A percentile compares a stretch with the other conserved stretches of the same genome.
phyloP scores from a whole-genome alignment of 169 alveolate species.

The Ichthyophthirius multifiliis region DNA sequence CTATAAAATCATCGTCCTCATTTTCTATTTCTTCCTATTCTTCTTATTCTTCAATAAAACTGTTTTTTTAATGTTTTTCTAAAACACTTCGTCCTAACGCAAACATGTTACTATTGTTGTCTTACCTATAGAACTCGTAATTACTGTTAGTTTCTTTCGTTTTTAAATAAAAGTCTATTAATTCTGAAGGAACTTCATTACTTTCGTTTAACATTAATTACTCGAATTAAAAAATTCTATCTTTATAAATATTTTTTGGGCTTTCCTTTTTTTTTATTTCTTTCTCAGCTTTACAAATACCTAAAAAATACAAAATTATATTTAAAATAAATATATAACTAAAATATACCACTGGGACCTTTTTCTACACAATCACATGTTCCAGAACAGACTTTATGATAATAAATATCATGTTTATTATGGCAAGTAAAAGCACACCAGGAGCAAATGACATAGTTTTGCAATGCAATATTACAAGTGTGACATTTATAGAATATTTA shows the following conservation, averaged over 20 bases:
- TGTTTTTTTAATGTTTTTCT: background rate
- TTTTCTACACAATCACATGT: conserved; percentile 7
- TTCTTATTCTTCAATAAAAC: background rate
- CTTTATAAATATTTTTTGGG: too few species aligned
- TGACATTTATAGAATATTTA: background rate
- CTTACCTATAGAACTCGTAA: too few species aligned
- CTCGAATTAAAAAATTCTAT: too few species aligned
- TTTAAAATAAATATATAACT: too few species aligned
- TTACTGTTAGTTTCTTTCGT: background rate
- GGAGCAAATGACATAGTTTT: background rate
- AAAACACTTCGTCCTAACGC: too few species aligned
- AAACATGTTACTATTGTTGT: too few species aligned
- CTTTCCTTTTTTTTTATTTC: too few species aligned
- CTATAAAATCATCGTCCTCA: too few species aligned
- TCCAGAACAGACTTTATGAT: background rate
- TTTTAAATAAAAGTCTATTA: background rate
- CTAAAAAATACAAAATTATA: too few species aligned
- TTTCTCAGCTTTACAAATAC: background rate
- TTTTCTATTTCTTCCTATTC: background rate
- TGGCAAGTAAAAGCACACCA: background rate
- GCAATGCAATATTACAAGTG: background rate
- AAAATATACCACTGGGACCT: too few species aligned
- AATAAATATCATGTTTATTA: background rate
- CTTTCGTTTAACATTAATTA: too few species aligned
- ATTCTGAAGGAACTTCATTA: background rate